Conservation (phyloP, 495 filamentous ascomycete species). For the Hypoxylon subgilvum region DNA sequence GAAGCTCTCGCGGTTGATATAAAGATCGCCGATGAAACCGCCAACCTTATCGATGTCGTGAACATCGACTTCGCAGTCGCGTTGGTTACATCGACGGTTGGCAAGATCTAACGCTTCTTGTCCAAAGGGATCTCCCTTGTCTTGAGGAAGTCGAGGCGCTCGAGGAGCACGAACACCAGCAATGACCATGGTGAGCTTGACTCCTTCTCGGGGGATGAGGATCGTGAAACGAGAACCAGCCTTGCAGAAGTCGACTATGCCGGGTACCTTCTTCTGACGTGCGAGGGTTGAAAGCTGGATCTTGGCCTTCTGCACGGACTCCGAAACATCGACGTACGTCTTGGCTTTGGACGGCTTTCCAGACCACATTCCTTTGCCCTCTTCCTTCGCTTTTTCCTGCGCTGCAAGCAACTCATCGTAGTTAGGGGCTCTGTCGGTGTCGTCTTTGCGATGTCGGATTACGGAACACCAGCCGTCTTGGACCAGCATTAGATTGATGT, state of each 20-base stretch:
- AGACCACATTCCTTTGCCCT: constrained; percentile 91
- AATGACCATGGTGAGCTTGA: constrained; percentile 93
- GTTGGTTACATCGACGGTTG: constrained; percentile 84
- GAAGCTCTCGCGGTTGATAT: constrained; percentile 94
- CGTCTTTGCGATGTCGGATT: constrained; percentile 90
- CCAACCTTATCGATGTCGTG: constrained; percentile 94
- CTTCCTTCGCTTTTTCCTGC: constrained; percentile 82
- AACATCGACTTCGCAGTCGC: constrained; percentile 95
- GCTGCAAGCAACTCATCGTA: constrained; percentile 92
- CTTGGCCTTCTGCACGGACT: constrained; percentile 93
- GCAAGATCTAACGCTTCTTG: constrained; percentile 92
- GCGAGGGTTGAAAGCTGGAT: constrained; percentile 84
- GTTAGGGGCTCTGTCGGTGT: constrained; percentile 87
- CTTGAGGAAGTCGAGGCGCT: constrained; percentile 75
- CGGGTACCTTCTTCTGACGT: constrained; percentile 90
- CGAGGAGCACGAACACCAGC: constrained; percentile 92
- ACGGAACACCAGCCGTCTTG: constrained; percentile 92
- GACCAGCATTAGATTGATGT: constrained; percentile 81
- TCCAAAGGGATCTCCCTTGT: constrained; percentile 90
- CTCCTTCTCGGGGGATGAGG: constrained; percentile 88
- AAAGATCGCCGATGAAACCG: constrained; percentile 95
- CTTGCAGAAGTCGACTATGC: constrained; percentile 95
- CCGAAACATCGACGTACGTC: constrained; percentile 86
- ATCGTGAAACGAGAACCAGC: constrained; percentile 93
- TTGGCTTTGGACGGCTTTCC: constrained; percentile 79